Base-by-base conservation (phyloP, 1,284 basidiomycete genomes). In the Naganishia cerealis region DNA sequence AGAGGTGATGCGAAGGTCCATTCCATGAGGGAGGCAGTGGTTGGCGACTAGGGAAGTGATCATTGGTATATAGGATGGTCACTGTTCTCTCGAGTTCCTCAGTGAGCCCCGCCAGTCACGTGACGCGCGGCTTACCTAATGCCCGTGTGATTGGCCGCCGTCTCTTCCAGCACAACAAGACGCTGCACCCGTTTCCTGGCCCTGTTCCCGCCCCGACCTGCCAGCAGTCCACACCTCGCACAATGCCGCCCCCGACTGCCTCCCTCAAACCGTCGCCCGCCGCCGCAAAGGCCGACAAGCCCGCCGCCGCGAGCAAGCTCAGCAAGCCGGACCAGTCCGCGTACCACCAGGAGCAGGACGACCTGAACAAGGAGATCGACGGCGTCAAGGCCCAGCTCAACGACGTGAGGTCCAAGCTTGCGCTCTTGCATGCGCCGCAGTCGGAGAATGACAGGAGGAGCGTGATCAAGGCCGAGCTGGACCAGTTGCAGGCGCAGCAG, bases 291-390 rank as follows among this genome's bases (percentile, higher is more conserved):
- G 48, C 71, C 39, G 57, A 38, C 46, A 67, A 59, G n/a, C n/a
- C 65, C 1, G 29, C 70, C 18, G 61, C 71, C 46, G 72, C 70
- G 67, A 72, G 72, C 58, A 69, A 70, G n/a, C 53, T 79, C 46
- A 74, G 78, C 55, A 90, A 84, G 79, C 92, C 93, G 39, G 92
- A 94, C 84, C 92, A 92, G 81, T 84, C 83, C 56, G 82, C 81
- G 39, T 90, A 90, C 79, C 90, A 94, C 70, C 85, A 84, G 26
- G 92, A 95, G 81, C 92, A 95, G 82, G 87, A 90, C 58, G 86
- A 81, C 73, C 81, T 94, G 73, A 93, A 90, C 81, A 81, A 85
- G 46, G 89, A 94, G 76, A 94, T 96, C 75, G 92, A 92, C 67
- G 85, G 81, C 57, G 80, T 92, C 59, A 91, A 94, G 81, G 79